phyloP scores from a whole-genome alignment of 2,329 filamentous ascomycete genomes.

The Penicillium sclerotiorum region DNA sequence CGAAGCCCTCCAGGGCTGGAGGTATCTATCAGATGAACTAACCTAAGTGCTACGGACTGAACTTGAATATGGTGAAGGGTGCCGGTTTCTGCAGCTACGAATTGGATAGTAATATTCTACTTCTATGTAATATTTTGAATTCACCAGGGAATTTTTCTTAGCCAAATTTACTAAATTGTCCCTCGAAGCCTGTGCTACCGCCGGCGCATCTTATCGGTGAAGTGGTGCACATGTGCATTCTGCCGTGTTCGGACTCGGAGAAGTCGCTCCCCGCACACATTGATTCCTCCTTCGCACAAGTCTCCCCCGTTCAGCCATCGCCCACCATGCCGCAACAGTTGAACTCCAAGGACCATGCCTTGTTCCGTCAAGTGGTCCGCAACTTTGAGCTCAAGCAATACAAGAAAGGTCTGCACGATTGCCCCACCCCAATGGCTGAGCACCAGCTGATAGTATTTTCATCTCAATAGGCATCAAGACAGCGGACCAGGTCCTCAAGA shows the following conservation, averaged over 20 bases:
- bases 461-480: conserved; percentile 74
- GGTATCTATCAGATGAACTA: too few relatives aligned
- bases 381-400: conserved; percentile 99
- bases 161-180: too few relatives aligned
- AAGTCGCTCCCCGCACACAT: conserved; percentile 39
- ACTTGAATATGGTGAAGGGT: too few relatives aligned
- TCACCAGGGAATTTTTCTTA: too few relatives aligned
- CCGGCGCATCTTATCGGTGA: conserved; percentile 27
- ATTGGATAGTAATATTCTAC: too few relatives aligned
- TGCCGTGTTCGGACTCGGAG: conserved; percentile 32
- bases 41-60: too few relatives aligned
- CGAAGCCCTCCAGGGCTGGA: too few relatives aligned
- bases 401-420: conserved; percentile 67
- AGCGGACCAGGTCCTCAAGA: conserved; percentile 94
- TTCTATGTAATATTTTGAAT: too few relatives aligned
- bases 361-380: conserved; percentile 93
- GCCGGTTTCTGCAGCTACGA: too few relatives aligned
- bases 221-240: conserved; percentile 10
- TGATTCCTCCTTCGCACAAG: conserved; percentile 38
- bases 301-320: conserved; percentile 32
- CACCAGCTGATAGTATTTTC: conserved; percentile 25
- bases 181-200: conserved; percentile 1
- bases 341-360: conserved; percentile 81
- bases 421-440: conserved; percentile 5
- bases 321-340: conserved; percentile 51